Base-by-base conservation (phyloP, 108 stramenopile species). In the Cyclotella baltica region DNA sequence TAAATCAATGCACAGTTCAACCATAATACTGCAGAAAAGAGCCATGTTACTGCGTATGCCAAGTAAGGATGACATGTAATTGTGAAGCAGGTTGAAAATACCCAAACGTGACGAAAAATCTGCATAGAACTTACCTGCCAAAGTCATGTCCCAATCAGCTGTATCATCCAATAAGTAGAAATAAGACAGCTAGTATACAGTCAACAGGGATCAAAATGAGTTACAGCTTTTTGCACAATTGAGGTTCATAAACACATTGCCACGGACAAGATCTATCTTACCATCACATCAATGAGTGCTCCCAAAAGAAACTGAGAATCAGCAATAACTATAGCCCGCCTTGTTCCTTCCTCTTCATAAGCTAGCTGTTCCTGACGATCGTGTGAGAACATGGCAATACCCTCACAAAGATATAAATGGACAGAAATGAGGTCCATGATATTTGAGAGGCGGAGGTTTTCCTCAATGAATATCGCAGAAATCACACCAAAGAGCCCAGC, bases 401-500 rank as follows among this genome's bases (percentile, higher is more conserved):
- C 40, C 50, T 75, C 66, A 34, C 67, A 25, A n/a, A 75, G 18
- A 29, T 38, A 75, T 30, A 67, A 67, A 56, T 75, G 74, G 22
- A 75, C 66, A 20, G 74, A 75, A 13, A 75, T 30, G 9, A 51
- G 19, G 37, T 75, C 65, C 40, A 75, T 56, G 34, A 75, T 52
- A 33, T 67, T 53, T 3, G 74, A 75, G 51, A 57, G 53, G 18
- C 46, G 65, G 53, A 67, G n/a, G 29, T 75, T 34, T 28, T 56
- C 53, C 28, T 52, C 66, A 1, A 75, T 51, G 37, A 30, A 75
- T 25, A 75, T 37, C 11, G 74, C 64, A 30, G 66, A 67, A 37
- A 34, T 27, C 1, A 75, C 53, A 0, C 74, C 74, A 67, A 75
- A 75, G 19, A 28, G 20, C 40, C 74, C 74, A 36, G 74, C 74